phyloP scores from a whole-genome alignment of 1,284 basidiomycete species.

The Athelia psychrophila region DNA sequence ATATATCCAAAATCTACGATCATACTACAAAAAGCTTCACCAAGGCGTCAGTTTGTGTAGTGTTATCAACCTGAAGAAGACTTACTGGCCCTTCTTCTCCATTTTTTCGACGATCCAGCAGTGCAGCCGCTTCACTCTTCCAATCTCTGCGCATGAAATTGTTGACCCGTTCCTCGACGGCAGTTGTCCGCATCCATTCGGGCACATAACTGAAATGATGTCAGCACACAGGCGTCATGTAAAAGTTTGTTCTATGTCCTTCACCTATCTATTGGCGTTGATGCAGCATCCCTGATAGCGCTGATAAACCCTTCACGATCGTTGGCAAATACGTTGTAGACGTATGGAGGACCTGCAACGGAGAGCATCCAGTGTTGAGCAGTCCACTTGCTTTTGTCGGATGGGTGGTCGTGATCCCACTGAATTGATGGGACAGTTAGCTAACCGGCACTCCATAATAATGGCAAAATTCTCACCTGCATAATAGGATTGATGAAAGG shows the following conservation, averaged over 20 bases:
- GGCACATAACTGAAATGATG: neutral
- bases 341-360: constrained; percentile 28
- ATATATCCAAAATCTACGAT: too few relatives aligned
- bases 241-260: too few relatives aligned
- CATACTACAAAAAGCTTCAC: too few relatives aligned
- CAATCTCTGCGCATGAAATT: neutral
- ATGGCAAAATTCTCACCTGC: constrained; percentile 2
- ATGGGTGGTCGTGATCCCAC: constrained; percentile 26
- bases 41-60: too few relatives aligned
- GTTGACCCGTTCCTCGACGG: neutral
- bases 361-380: constrained; percentile 30
- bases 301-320: constrained; percentile 14
- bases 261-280: constrained; percentile 10
- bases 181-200: neutral
- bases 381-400: constrained; percentile 26
- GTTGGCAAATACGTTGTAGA: constrained; percentile 30
- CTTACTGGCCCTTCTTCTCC: too few relatives aligned
- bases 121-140: neutral
- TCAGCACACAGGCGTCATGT: too few relatives aligned
- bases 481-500: constrained; percentile 37
- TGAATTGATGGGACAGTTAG: neutral
- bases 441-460: neutral
- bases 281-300: constrained; percentile 12
- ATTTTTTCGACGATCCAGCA: too few relatives aligned
- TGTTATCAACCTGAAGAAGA: too few relatives aligned